A percentile compares a stretch with the other conserved stretches of the same genome.
Evolutionary conservation across 345 rosid species (phyloP).

Genomic region (Corchorus olitorius): DNA sequence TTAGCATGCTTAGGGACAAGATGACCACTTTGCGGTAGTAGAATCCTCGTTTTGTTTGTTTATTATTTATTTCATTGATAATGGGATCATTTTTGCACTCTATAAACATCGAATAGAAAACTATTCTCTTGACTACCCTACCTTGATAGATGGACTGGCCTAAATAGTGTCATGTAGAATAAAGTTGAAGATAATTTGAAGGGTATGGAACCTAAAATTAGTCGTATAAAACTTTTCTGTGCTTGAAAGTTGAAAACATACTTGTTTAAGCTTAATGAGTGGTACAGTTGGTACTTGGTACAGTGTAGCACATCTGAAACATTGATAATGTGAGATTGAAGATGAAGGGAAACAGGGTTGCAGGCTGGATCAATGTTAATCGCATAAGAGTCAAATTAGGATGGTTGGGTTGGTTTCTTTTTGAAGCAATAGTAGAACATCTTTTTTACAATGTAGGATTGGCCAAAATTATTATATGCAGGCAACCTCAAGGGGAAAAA

Average conservation of each 20-base stretch:
- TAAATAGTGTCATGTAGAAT: neutral
- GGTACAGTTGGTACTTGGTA: neutral
- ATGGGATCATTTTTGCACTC: neutral
- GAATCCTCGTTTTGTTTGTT: neutral
- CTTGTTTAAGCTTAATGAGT: neutral
- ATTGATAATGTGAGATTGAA: conserved; percentile 2
- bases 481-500: neutral
- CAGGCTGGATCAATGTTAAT: neutral
- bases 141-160: neutral
- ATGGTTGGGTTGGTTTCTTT: neutral
- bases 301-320: neutral
- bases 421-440: neutral
- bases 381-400: neutral
- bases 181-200: neutral
- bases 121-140: neutral
- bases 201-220: neutral
- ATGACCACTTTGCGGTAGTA: neutral
- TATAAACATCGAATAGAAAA: neutral
- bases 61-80: neutral
- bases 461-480: neutral
- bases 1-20: neutral
- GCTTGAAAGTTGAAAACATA: neutral
- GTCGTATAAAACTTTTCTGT: neutral
- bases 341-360: neutral
- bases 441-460: neutral